phyloP scores from a whole-genome alignment of 768 basidiomycete species.

The Lentinula raphanica region DNA sequence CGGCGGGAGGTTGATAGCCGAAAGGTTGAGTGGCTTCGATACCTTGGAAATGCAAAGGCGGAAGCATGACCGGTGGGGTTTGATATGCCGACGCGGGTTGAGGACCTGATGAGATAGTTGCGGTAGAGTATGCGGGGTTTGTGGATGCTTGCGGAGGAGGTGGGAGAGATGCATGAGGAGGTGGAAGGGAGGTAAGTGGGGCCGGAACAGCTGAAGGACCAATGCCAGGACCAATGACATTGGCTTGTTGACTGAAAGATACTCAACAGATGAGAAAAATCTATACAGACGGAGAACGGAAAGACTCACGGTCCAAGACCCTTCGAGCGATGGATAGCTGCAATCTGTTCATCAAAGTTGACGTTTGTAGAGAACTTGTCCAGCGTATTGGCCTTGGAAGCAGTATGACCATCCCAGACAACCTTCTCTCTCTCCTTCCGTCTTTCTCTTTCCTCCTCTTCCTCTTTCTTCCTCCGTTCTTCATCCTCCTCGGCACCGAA shows the following conservation, averaged over 20 bases:
- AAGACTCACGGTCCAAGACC: constrained; percentile 77
- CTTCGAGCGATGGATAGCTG: constrained; percentile 90
- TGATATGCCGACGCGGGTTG: constrained; percentile 78
- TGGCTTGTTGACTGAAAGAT: constrained; percentile 56
- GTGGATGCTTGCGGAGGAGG: constrained; percentile 54
- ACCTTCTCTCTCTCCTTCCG: constrained; percentile 90
- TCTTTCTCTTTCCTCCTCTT: constrained; percentile 77
- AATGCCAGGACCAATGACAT: constrained; percentile 84
- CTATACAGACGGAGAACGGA: neutral
- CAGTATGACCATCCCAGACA: constrained; percentile 98
- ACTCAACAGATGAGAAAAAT: neutral
- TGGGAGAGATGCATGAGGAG: constrained; percentile 69
- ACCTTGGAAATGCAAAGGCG: constrained; percentile 81
- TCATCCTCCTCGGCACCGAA: constrained; percentile 95
- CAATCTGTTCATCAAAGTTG: constrained; percentile 97
- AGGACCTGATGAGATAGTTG: constrained; percentile 86
- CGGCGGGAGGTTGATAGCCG: constrained; percentile 65
- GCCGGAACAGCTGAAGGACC: constrained; percentile 74
- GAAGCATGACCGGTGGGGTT: constrained; percentile 73
- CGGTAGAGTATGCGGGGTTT: constrained; percentile 64
- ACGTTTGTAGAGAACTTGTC: constrained; percentile 92
- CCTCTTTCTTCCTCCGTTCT: constrained; percentile 79
- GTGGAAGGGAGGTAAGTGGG: constrained; percentile 59
- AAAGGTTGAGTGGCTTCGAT: constrained; percentile 73
- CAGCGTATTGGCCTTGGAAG: constrained; percentile 85